phyloP scores from a whole-genome alignment of 2,329 filamentous ascomycete genomes.

The Fusarium metavorans region DNA sequence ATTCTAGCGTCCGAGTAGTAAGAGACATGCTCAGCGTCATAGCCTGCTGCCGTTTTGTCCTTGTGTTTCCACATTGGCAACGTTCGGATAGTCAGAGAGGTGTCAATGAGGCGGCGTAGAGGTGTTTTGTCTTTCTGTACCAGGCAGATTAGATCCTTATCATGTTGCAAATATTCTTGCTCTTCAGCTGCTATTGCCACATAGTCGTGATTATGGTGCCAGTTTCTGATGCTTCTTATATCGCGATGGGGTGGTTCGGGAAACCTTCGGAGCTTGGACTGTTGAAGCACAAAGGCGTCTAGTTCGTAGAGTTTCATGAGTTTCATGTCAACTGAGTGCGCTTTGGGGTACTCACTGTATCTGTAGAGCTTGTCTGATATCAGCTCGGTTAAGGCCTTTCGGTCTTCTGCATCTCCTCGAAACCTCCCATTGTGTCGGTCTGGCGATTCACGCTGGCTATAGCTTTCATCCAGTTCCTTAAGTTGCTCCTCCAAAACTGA shows the following conservation, averaged over 20 bases:
- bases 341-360: conserved; percentile 40
- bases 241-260: conserved; percentile 34
- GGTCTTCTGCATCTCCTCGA: conserved; percentile 39
- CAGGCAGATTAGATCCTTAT: conserved; percentile 36
- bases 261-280: conserved; percentile 31
- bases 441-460: conserved; percentile 25
- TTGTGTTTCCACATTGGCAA: neutral
- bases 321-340: too few species aligned
- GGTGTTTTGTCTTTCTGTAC: conserved; percentile 17
- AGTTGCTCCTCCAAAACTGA: conserved; percentile 47
- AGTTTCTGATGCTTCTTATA: conserved; percentile 40
- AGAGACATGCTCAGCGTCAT: neutral
- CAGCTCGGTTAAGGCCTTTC: conserved; percentile 24
- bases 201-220: conserved; percentile 36
- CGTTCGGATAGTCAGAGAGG: conserved; percentile 3
- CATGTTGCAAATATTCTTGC: conserved; percentile 25
- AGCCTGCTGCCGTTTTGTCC: neutral
- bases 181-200: conserved; percentile 25
- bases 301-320: neutral
- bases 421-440: conserved; percentile 46
- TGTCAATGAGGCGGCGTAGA: conserved; percentile 12
- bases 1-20: conserved; percentile 29
- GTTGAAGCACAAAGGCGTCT: conserved; percentile 45
- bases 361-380: conserved; percentile 26
- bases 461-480: conserved; percentile 39